Evolutionary conservation across 2,329 filamentous ascomycete species (phyloP), one percentile per base, ranked within the genome.

Genomic region (Ophiostoma tasmaniense): DNA sequence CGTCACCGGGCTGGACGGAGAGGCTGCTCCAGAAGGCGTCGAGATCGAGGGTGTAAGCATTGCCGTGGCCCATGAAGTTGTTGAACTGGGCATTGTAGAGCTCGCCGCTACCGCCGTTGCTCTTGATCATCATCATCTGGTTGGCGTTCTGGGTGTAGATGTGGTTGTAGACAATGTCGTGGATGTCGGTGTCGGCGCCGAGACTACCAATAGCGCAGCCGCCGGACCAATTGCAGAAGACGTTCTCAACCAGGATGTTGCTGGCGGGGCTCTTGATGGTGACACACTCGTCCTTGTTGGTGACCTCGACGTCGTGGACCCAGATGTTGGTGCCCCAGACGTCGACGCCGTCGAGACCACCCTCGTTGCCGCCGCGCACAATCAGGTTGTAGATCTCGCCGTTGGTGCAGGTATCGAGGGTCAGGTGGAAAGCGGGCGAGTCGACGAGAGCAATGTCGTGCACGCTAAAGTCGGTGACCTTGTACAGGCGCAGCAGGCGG

Each of bases 101-200:
- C 2, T 77, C 80, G 28, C 85, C 86, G 69, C 75, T 80, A 50
- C 86, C 86, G 59, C 86, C 86, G 73, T 86, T 84, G 67, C 81
- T 83, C 76, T 88, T 88, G 78, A 88, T 82, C 84, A 86, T 85
- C 76, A 83, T 82, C 85, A 87, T 87, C 74, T 88, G 84, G 79
- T 88, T 88, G 11, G 82, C 83, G n/a, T 80, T 78, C 77, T 80
- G 81, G 37, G 85, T 87, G 78, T 87, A 87, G 71, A 87, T 74
- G 74, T 87, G 85, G 73, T 79, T 77, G 77, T 87, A 87, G 35
- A 78, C 75, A 70, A 87, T 79, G 70, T 84, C 77, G 52, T 81
- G 81, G 74, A 87, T 83, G 70, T 82, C 78, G 69, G 25, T 78
- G 69, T 80, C 79, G 14, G 77, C 75, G 6, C 62, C 64, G 2